Conservation (phyloP, 805 yeast genomes). For the Peterozyma toletana region DNA sequence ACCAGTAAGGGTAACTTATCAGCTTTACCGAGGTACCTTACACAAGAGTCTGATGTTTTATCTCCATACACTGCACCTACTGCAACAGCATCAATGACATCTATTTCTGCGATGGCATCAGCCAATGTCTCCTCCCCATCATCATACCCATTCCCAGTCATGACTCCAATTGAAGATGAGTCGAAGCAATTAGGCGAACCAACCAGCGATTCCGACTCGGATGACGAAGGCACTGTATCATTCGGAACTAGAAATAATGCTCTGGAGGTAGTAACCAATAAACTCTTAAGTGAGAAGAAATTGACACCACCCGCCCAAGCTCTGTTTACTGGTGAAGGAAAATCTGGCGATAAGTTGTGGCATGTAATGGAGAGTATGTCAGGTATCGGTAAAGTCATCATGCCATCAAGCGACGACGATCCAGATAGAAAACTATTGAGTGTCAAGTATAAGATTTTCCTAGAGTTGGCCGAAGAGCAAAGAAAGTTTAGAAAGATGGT, state of each 20-base stretch:
- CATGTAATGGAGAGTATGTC: slow-evolving; percentile 78
- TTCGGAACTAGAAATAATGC: slow-evolving; percentile 53
- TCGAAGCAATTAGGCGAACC: slow-evolving; percentile 21
- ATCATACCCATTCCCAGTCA: slow-evolving; percentile 42
- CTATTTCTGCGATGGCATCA: slow-evolving; percentile 42
- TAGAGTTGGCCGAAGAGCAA: slow-evolving; percentile 83
- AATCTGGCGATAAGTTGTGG: slow-evolving; percentile 69
- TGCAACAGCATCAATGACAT: slow-evolving; percentile 65
- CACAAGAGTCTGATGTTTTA: slow-evolving; percentile 23
- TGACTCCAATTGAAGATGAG: slow-evolving; percentile 29
- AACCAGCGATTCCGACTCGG: slow-evolving; percentile 17
- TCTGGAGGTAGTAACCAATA: slow-evolving; percentile 45
- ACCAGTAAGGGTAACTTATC: slow-evolving; percentile 21
- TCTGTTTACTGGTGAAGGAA: slow-evolving; percentile 9
- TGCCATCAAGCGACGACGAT: slow-evolving; percentile 50
- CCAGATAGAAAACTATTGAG: slow-evolving; percentile 67
- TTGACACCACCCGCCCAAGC: slow-evolving; percentile 2
- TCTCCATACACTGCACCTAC: slow-evolving; percentile 78
- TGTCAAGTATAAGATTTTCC: slow-evolving; percentile 78
- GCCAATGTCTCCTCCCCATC: slow-evolving; percentile 19
- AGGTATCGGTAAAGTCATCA: slow-evolving; percentile 74
- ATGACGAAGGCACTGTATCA: slow-evolving; percentile 42
- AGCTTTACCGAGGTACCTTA: slow-evolving; percentile 14
- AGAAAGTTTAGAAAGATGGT: slow-evolving; percentile 68
- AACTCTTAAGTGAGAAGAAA: slow-evolving; percentile 20